These are phyloP conservation scores for Xylaria acuta DNA, from an alignment of 495 filamentous ascomycete species.

Conservation along the genomic window DNA sequence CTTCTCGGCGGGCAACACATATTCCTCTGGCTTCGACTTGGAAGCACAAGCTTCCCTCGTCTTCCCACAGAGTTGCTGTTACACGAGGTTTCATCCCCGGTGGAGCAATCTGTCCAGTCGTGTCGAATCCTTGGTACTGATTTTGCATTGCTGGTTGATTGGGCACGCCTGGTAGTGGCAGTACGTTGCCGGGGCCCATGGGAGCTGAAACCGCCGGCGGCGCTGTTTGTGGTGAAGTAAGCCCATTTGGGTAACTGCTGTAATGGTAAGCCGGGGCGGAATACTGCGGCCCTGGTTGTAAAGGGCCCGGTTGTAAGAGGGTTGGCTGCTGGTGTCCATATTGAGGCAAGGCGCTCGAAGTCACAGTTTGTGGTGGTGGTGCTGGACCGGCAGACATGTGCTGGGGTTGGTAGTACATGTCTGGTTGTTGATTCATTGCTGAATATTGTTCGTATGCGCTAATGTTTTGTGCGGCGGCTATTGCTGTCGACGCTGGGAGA, in stretches of 20 bases:
- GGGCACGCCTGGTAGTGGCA: slow-evolving; percentile 70
- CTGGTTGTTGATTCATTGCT: slow-evolving; percentile 88
- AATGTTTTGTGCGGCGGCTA: slow-evolving; percentile 50
- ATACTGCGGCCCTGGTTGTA: slow-evolving; percentile 63
- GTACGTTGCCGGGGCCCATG: slow-evolving; percentile 65
- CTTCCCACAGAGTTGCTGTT: slow-evolving; percentile 97
- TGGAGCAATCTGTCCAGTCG: slow-evolving; percentile 89
- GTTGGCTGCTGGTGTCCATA: slow-evolving; percentile 79
- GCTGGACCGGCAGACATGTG: slow-evolving; percentile 84
- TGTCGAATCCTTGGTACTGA: slow-evolving; percentile 74
- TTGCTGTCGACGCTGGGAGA: slow-evolving; percentile 48
- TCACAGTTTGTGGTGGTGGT: slow-evolving; percentile 80
- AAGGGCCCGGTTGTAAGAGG: slow-evolving; percentile 73
- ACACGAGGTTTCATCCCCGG: slow-evolving; percentile 99
- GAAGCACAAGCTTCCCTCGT: slow-evolving; percentile 96
- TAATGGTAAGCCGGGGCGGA: slow-evolving; percentile 68
- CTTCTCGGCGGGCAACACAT: slow-evolving; percentile 93
- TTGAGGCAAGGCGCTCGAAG: slow-evolving; percentile 76
- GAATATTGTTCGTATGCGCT: slow-evolving; percentile 64
- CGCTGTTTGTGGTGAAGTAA: slow-evolving; percentile 75
- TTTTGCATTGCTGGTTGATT: slow-evolving; percentile 57
- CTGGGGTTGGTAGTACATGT: slow-evolving; percentile 77
- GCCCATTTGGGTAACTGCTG: slow-evolving; percentile 75
- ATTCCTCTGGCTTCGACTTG: slow-evolving; percentile 97
- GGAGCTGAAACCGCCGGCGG: slow-evolving; percentile 72